Base-by-base conservation (phyloP, 176 grass and related monocot genomes). In the Miscanthus lutarioriparius region DNA sequence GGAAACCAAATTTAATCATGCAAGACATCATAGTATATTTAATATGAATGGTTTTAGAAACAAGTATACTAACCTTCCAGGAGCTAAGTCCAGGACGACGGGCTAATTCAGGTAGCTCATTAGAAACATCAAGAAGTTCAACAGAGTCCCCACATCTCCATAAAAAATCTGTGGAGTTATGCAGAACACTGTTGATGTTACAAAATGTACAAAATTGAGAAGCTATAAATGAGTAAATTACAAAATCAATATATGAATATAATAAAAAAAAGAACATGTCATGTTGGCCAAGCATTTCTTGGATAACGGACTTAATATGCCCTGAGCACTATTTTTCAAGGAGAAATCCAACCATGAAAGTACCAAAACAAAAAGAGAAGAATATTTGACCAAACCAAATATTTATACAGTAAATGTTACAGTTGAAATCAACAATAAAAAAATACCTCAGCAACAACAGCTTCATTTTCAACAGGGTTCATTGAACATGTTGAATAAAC, bases 401-500 rank as follows among this genome's bases (percentile, higher is more conserved):
- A 36, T 82, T 64, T 43, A 22, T 36, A 84, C 8, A 79, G n/a
- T 59, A 25, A 71, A 79, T 51, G 14, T 28, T 85, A 56, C 7
- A 53, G 48, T 36, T 74, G 10, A 73, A 88, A 83, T 66, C 22
- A 56, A 49, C 59, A 40, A 88, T 33, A 20, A 78, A 83, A n/a
- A 75, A 82, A 63, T 74, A 98, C 96, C 89, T 98, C 93, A 14
- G 83, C 89, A 51, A 98, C 91, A 86, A 96, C 96, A 79, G 93
- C 96, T 89, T 98, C 96, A 87, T 98, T 95, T 89, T 96, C 96
- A 89, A 96, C 86, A 47, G 96, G 96, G 87, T 98, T 98, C 96
- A 98, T 89, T 76, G 96, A 96, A 72, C 96, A 98, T 43, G 96
- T 98, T 45, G 96, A 98, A 84, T 98, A 98, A 77, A 98, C 93